phyloP scores from a whole-genome alignment of 1,139 yeast genomes.

The Magnusiomyces clavatus region DNA sequence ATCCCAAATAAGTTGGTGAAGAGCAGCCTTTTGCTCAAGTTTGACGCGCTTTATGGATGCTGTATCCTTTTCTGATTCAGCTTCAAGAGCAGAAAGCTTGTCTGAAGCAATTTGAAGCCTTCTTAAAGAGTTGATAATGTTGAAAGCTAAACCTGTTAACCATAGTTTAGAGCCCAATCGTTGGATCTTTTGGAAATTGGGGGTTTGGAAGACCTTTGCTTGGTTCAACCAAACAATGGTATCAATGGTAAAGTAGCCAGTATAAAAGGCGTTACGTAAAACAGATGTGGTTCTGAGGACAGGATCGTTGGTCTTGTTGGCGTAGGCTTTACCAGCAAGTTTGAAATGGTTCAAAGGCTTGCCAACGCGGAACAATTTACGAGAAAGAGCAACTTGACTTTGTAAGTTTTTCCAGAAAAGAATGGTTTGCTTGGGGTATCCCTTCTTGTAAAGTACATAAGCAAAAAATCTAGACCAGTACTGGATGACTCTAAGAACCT shows the following conservation, averaged over 20 bases:
- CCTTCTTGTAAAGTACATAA: constrained; percentile 54
- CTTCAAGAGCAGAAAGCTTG: constrained; percentile 31
- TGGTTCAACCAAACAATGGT: constrained; percentile 62
- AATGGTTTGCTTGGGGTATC: constrained; percentile 46
- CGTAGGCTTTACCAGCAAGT: constrained; percentile 59
- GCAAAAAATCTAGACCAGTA: constrained; percentile 70
- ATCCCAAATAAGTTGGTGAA: constrained; percentile 72
- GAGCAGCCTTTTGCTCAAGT: constrained; percentile 39
- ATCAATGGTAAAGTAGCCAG: constrained; percentile 69
- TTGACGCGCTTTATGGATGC: constrained; percentile 34
- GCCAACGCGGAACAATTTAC: constrained; percentile 79
- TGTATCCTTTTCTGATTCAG: constrained; percentile 33
- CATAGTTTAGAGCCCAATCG: constrained; percentile 52
- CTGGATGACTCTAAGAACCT: constrained; percentile 71
- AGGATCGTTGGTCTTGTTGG: constrained; percentile 65
- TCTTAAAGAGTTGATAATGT: constrained; percentile 51
- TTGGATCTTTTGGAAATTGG: constrained; percentile 26
- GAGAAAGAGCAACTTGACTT: constrained; percentile 54
- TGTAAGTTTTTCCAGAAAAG: constrained; percentile 47
- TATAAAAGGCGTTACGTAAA: constrained; percentile 63
- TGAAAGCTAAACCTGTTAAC: constrained; percentile 64
- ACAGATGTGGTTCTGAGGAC: constrained; percentile 52
- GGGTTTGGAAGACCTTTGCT: constrained; percentile 28
- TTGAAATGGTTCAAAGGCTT: constrained; percentile 75
- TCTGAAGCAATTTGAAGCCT: constrained; percentile 35